Conservation (phyloP, 441 rosid species). For the Mallotus japonicus region DNA sequence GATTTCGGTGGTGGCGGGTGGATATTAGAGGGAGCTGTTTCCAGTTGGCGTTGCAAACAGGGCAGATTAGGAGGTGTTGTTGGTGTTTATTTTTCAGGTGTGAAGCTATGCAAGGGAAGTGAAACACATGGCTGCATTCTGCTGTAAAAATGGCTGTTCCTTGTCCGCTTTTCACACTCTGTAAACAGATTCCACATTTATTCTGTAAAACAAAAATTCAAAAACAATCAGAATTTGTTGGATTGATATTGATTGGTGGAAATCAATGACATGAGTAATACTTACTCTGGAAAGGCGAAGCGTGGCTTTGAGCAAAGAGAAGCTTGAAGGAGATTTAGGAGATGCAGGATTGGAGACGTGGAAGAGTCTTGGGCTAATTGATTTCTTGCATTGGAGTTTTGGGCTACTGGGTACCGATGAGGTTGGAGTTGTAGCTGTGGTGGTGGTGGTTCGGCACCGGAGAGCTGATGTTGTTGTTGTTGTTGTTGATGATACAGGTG, state of each 20-base stretch:
- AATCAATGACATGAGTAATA: not conserved
- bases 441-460: conserved; percentile 64
- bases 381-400: conserved; percentile 45
- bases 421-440: conserved; percentile 33
- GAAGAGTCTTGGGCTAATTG: conserved; percentile 36
- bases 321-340: conserved; percentile 68
- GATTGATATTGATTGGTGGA: not conserved
- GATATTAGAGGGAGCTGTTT: conserved; percentile 54
- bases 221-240: not conserved
- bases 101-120: conserved; percentile 68
- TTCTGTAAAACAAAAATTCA: conserved; percentile 26
- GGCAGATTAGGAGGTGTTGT: conserved; percentile 46
- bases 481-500: conserved; percentile 23
- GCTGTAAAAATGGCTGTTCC: conserved; percentile 88
- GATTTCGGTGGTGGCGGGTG: conserved; percentile 7
- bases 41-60: conserved; percentile 66
- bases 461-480: conserved; percentile 40
- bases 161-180: conserved; percentile 60
- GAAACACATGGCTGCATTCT: conserved; percentile 77
- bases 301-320: conserved; percentile 62
- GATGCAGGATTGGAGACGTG: conserved; percentile 57
- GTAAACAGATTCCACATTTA: conserved; percentile 72
- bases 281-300: conserved; percentile 67
- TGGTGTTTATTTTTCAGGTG: conserved; percentile 33
- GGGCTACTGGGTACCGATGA: conserved; percentile 62